These are phyloP conservation scores for Bisporella sp. DNA, from an alignment of 2,329 filamentous ascomycete genomes.

Conservation along the genomic window DNA sequence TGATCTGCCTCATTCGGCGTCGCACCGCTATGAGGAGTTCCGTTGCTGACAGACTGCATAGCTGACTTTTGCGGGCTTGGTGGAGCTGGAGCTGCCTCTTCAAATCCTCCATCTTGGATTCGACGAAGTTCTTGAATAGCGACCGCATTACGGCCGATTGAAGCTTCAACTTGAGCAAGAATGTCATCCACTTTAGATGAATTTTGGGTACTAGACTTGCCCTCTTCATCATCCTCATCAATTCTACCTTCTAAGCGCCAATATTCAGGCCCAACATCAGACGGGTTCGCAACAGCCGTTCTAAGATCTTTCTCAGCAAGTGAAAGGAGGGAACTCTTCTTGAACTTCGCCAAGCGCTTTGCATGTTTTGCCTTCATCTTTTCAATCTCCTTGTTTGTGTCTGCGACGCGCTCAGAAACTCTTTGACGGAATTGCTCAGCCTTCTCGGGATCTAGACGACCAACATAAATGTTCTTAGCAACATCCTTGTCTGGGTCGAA, in stretches of 20 bases:
- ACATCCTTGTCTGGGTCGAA: slow-evolving; percentile 38
- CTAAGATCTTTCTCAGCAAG: slow-evolving; percentile 72
- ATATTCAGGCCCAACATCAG: slow-evolving; percentile 48
- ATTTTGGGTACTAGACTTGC: slow-evolving; percentile 20
- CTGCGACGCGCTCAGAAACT: slow-evolving; percentile 62
- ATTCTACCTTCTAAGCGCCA: slow-evolving; percentile 56
- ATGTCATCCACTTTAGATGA: slow-evolving; percentile 60
- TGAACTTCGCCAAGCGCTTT: slow-evolving; percentile 66
- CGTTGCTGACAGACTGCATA: slow-evolving; percentile 42
- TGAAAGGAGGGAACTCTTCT: slow-evolving; percentile 61
- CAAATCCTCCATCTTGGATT: slow-evolving; percentile 69
- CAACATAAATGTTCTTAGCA: slow-evolving; percentile 53
- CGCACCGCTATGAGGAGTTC: slow-evolving; percentile 46
- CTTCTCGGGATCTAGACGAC: slow-evolving; percentile 66
- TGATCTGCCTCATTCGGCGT: slow-evolving; percentile 54
- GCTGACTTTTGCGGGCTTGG: slow-evolving; percentile 35
- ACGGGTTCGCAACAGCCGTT: slow-evolving; percentile 48
- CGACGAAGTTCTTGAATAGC: slow-evolving; percentile 59
- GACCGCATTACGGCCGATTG: slow-evolving; percentile 60
- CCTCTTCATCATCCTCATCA: slow-evolving; percentile 41
- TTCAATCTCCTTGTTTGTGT: slow-evolving; percentile 75
- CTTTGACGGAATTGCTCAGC: slow-evolving; percentile 79
- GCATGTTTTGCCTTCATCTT: slow-evolving; percentile 76
- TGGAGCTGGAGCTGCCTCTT: slow-evolving; percentile 41
- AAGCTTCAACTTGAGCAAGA: slow-evolving; percentile 64